A percentile compares a stretch with the other conserved stretches of the same genome.
phyloP scores from a whole-genome alignment of 202 grass and related monocot species.

The Brachypodium distachyon region DNA sequence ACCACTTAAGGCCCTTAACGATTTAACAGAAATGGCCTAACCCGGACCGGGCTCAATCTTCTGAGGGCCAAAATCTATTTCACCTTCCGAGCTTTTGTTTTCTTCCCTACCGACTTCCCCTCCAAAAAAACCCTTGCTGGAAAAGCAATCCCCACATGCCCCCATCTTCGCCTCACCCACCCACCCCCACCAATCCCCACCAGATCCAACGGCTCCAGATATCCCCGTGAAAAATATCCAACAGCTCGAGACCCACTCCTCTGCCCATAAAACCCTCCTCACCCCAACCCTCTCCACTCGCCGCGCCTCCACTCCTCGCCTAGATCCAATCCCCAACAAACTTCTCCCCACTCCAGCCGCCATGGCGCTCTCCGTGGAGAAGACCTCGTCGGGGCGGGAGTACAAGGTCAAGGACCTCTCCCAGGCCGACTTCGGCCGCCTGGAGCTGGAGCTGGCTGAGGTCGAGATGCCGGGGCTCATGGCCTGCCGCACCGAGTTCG shows the following conservation, averaged over 20 bases:
- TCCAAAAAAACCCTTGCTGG: no score
- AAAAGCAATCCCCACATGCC: neutral
- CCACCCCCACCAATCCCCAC: neutral
- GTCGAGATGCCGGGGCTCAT: constrained; percentile 98
- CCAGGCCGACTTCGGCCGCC: constrained; percentile 85
- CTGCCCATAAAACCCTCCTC: constrained; percentile 25
- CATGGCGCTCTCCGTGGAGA: constrained; percentile 89
- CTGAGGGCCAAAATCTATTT: no score
- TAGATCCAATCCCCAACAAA: constrained; percentile 36
- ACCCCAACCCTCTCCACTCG: neutral
- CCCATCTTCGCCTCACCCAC: neutral
- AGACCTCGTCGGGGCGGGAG: constrained; percentile 75
- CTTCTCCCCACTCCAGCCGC: neutral
- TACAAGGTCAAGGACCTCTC: constrained; percentile 98
- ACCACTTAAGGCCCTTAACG: no score
- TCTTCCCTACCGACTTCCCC: no score
- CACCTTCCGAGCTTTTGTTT: no score
- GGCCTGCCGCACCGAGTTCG: constrained; percentile 82
- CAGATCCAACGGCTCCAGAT: neutral
- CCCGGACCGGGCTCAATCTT: no score
- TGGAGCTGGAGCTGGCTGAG: constrained; percentile 91
- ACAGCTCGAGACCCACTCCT: neutral
- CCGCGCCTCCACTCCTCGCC: constrained; percentile 1
- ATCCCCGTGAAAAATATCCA: neutral
- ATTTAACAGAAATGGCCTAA: no score